These are phyloP conservation scores for Mollisiaceae sp. DNA, from an alignment of 2,329 filamentous ascomycete species.

Conservation along the genomic window DNA sequence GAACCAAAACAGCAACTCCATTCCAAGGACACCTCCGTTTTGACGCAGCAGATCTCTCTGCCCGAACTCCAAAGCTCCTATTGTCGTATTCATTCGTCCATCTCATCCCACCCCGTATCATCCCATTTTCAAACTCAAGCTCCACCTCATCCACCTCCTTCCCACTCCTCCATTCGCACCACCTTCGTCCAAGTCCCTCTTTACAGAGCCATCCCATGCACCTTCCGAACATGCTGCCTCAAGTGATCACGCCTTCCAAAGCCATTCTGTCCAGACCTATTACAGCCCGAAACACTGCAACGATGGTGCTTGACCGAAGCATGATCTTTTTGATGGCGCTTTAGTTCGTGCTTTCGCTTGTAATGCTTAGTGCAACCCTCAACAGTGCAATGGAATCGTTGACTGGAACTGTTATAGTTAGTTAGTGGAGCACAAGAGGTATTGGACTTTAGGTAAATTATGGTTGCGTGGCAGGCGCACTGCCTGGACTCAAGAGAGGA, in stretches of 20 bases:
- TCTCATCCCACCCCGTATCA: too few relatives aligned
- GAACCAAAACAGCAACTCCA: too few relatives aligned
- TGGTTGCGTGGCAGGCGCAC: background rate
- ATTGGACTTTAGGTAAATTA: background rate
- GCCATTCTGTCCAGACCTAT: conserved; percentile 13
- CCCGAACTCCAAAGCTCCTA: too few relatives aligned
- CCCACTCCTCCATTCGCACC: background rate
- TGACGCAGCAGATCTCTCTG: too few relatives aligned
- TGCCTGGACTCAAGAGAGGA: background rate
- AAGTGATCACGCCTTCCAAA: conserved; percentile 20
- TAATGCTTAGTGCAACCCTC: conserved; percentile 9
- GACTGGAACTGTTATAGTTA: background rate
- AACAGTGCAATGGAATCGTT: background rate
- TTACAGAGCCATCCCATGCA: background rate
- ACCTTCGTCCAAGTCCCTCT: background rate
- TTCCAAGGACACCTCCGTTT: too few relatives aligned
- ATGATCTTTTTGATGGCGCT: conserved; percentile 18
- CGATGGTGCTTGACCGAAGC: background rate
- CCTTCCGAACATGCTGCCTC: conserved; percentile 19
- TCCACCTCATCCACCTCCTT: background rate
- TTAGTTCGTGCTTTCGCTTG: conserved; percentile 13
- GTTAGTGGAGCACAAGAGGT: background rate
- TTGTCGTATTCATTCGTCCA: too few relatives aligned
- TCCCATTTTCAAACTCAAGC: background rate
- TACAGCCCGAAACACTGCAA: conserved; percentile 8